Base-by-base conservation (phyloP, 805 yeast species). In the Sugiyamaella marilandica region DNA sequence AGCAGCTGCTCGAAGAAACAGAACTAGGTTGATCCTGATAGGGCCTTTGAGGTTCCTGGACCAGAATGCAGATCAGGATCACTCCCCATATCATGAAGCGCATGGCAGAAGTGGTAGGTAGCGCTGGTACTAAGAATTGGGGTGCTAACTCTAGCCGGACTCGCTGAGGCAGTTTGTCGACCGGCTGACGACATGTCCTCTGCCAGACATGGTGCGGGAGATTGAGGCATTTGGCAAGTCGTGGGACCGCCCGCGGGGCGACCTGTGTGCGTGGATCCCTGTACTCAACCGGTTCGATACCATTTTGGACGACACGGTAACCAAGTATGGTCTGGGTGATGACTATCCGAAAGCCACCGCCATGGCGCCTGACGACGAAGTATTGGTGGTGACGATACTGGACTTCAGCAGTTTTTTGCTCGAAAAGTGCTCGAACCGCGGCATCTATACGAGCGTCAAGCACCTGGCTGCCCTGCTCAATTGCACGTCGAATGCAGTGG, bases 281-380 rank as follows among this genome's bases (percentile, higher is more conserved):
- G 81, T 87, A 1, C 72, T 92, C 60, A 85, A 89, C 66, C 74
- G 84, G 60, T 81, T 91, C 62, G 97, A 91, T 64, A 76, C 73
- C 10, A 75, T 87, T 5, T 70, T 87, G 50, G 85, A 82, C 49
- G 60, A 62, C 2, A 70, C 77, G 19, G 77, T 85, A 13, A 69
- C 69, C 7, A 80, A 80, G 55, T 85, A 87, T 61, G 72, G 70
- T 9, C 57, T 83, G 50, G 75, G 72, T 34, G 73, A 73, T 11
- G 77, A 76, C 16, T 61, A 68, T 49, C 77, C 81, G 2, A 74
- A 68, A 43, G 74, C 87, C 16, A 69, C 68, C 26, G 71, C 71
- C 13, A 72, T 87, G 52, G 62, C 69, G 0, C 50, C 55, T 0
- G 65, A 66, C 0, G 94, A 87, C 55, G 79, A 74, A 36, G 61